A percentile compares a stretch with the other conserved stretches of the same genome.
phyloP scores from a whole-genome alignment of 2,329 filamentous ascomycete species.

The Cercospora berteroae region DNA sequence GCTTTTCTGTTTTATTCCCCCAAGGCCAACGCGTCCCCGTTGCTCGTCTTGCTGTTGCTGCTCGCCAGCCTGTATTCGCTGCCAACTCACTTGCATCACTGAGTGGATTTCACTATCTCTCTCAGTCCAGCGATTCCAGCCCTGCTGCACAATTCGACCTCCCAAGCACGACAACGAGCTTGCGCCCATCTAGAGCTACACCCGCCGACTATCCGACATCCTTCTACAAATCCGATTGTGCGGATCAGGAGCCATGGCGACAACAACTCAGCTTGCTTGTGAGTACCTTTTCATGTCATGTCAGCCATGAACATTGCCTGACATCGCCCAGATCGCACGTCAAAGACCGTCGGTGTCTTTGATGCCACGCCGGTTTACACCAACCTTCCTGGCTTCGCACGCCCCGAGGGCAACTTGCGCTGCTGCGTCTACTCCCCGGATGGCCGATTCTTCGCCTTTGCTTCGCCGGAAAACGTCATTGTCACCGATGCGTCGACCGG shows the following conservation, averaged over 20 bases:
- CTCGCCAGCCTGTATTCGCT: constrained; percentile 10
- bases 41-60: constrained; percentile 12
- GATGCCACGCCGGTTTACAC: constrained; percentile 88
- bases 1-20: background rate
- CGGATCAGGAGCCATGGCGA: background rate
- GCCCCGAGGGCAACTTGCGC: constrained; percentile 89
- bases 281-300: constrained; percentile 60
- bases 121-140: constrained; percentile 33
- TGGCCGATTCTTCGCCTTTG: constrained; percentile 94
- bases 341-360: constrained; percentile 92
- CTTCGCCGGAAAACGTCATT: constrained; percentile 79
- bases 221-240: background rate
- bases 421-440: constrained; percentile 95
- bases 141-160: constrained; percentile 18
- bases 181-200: constrained; percentile 7
- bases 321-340: constrained; percentile 68
- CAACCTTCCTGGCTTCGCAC: constrained; percentile 73
- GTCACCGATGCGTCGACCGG: constrained; percentile 80
- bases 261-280: constrained; percentile 55
- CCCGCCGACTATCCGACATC: background rate
- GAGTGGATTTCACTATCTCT: constrained; percentile 40
- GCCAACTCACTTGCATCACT: constrained; percentile 20
- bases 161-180: constrained; percentile 23
- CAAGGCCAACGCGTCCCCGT: constrained; percentile 1
- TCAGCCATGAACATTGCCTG: constrained; percentile 15